phyloP scores from a whole-genome alignment of 495 filamentous ascomycete species.

The Melanomma pulvis-pyrius region DNA sequence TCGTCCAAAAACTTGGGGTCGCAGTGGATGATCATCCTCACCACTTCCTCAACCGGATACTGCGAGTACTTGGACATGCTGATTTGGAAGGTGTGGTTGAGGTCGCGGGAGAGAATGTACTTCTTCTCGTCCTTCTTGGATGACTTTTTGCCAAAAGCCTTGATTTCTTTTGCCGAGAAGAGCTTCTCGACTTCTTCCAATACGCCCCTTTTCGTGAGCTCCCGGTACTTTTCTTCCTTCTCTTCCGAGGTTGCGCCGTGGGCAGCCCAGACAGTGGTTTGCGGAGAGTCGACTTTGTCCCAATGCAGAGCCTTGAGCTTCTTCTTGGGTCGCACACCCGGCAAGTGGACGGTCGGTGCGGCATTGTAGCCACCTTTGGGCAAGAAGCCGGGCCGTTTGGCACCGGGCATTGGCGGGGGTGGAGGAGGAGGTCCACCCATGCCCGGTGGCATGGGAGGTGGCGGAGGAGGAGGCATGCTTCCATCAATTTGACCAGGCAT shows the following conservation, averaged over 20 bases:
- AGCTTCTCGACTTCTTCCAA: constrained; percentile 96
- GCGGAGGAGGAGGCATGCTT: constrained; percentile 43
- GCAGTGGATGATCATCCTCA: constrained; percentile 93
- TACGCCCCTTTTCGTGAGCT: constrained; percentile 89
- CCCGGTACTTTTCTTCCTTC: constrained; percentile 92
- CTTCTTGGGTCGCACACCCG: constrained; percentile 90
- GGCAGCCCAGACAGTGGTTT: constrained; percentile 92
- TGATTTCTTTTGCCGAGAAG: constrained; percentile 97
- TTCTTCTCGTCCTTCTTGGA: constrained; percentile 91
- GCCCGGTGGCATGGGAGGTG: constrained; percentile 44
- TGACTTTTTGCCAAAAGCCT: constrained; percentile 70
- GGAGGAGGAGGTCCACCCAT: constrained; percentile 40
- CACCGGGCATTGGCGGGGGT: constrained; percentile 49
- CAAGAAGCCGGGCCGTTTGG: constrained; percentile 48
- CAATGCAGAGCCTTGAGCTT: constrained; percentile 99
- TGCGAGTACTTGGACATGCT: constrained; percentile 87
- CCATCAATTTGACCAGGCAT: constrained; percentile 38
- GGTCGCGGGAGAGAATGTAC: constrained; percentile 88
- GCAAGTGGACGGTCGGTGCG: constrained; percentile 34
- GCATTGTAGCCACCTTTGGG: constrained; percentile 35
- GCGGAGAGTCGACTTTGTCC: constrained; percentile 95
- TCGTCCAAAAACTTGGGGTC: constrained; percentile 91
- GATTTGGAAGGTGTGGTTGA: constrained; percentile 92
- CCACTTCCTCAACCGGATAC: constrained; percentile 75
- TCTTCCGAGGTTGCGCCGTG: constrained; percentile 79